Evolutionary conservation across 176 grass and related monocot species (phyloP).

Genomic region (Raddia distichophylla): DNA sequence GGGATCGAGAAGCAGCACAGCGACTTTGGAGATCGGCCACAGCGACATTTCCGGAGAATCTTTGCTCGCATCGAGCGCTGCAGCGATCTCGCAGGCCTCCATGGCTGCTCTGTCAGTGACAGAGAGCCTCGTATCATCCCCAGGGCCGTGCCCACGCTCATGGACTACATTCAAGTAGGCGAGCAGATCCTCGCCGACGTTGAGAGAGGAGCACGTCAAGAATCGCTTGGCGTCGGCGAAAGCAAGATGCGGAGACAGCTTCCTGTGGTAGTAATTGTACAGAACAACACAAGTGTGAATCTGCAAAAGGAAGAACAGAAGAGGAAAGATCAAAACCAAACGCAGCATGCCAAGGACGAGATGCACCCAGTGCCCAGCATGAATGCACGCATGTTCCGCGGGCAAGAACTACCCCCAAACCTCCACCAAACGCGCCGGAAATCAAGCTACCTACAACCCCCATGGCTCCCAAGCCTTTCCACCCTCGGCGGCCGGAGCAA

Average conservation of each 20-base stretch:
- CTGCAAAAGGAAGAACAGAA: conserved; percentile 41
- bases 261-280: conserved; percentile 83
- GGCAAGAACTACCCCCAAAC: too few species aligned
- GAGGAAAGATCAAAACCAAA: not conserved
- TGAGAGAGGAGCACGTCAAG: conserved; percentile 38
- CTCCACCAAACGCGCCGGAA: not conserved
- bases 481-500: too few species aligned
- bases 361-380: not conserved
- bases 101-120: conserved; percentile 44
- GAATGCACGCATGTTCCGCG: not conserved
- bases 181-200: conserved; percentile 32
- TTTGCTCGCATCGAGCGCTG: conserved; percentile 42
- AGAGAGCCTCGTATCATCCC: conserved; percentile 35
- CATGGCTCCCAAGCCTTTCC: not conserved
- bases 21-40: conserved; percentile 69
- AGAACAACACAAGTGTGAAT: conserved; percentile 68
- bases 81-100: conserved; percentile 60
- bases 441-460: not conserved
- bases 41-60: conserved; percentile 27
- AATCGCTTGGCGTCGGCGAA: conserved; percentile 45
- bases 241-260: conserved; percentile 50
- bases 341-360: not conserved
- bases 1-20: conserved; percentile 53
- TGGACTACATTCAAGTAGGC: conserved; percentile 42
- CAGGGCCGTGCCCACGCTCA: not conserved